Evolutionary conservation across 108 stramenopile genomes (phyloP), one percentile per base, ranked within the genome.

Genomic region (Seminavis robusta): DNA sequence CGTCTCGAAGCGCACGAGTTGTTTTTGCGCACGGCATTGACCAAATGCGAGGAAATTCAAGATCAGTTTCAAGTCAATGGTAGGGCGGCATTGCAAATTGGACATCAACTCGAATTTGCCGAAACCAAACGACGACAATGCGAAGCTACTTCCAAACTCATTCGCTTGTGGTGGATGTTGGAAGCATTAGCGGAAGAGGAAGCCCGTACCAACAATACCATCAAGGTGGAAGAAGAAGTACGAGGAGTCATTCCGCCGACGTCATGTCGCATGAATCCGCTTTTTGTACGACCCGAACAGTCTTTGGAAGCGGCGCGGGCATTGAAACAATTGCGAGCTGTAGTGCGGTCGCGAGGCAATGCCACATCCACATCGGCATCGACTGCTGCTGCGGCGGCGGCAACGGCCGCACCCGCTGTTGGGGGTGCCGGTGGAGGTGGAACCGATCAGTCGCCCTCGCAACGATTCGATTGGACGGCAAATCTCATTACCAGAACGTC

Each of bases 161-260:
- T 91, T 56, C 76, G 86, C 51, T 74, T 84, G 26, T 91, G 90
- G 90, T 87, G 90, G 86, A 68, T 84, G 60, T 82, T 91, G 90
- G 90, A 91, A 56, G 79, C 67, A 61, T 49, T 86, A 26, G 90
- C 90, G 1, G 90, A 91, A 59, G 74, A 80, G 60, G 90, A 91
- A 59, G 81, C 70, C 17, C 27, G 67, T 33, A 69, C 68, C 25
- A 84, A 80, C 20, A 82, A 85, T 33, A 53, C 39, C 17, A 49
- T 91, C 16, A 73, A 75, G 41, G 86, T 92, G 6, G 33, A 81
- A 48, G 90, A 92, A 66, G 28, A 27, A 27, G 72, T 90, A 5
- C 30, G 74, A 29, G 90, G 90, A 33, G 57, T 58, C 10, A 66
- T 87, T 2, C 79, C 86, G 1, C 56, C 67, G 37, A 72, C 67